Base-by-base conservation (phyloP, 1,139 yeast species). In the Zygoascus sp. region DNA sequence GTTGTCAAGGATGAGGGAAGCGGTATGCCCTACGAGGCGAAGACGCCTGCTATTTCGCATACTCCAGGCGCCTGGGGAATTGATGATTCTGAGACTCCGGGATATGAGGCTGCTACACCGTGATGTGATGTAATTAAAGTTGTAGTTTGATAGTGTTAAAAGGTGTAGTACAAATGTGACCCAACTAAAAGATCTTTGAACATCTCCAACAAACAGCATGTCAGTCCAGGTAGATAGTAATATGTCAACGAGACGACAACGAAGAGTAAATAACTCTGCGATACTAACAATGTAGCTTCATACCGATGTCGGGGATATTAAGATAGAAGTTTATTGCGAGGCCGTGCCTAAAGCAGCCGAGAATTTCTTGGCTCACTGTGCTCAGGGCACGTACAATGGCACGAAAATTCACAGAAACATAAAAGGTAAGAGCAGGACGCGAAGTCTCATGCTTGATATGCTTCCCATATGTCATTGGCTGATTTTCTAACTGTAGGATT, bases 361-460 rank as follows among this genome's bases (percentile, higher is more conserved):
- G 65, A 72, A 72, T 57, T 71, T 72, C 50, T 58, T 76, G 7
- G 76, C 76, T 2, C 77, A 71, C 52, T 72, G 77, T 53, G 81
- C 78, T 1, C 57, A 58, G 28, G 79, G 77, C 2, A 63, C 72
- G 2, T 76, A 75, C 54, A 56, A 65, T 45, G 57, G 63, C 17
- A 68, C 74, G 15, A 64, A 63, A 45, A 64, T 76, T 9, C 68
- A 74, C 50, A 59, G 79, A 43, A 69, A 67, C 48, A 67, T 75
- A 40, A 71, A 73, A 32, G 68, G 63, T 58, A n/a, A n/a, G 46
- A 32, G 58, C 46, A 66, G 70, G 27, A 64, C 45, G 21, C 27
- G 13, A 23, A 28, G 39, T 15, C 21, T 13, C 21, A 13, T 16
- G 8, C 10, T 40, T 15, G 8, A 19, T 15, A 20, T 6, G n/a